These are phyloP conservation scores for Sequoia sempervirens DNA, from an alignment of 75 land plant genomes.

Conservation along the genomic window DNA sequence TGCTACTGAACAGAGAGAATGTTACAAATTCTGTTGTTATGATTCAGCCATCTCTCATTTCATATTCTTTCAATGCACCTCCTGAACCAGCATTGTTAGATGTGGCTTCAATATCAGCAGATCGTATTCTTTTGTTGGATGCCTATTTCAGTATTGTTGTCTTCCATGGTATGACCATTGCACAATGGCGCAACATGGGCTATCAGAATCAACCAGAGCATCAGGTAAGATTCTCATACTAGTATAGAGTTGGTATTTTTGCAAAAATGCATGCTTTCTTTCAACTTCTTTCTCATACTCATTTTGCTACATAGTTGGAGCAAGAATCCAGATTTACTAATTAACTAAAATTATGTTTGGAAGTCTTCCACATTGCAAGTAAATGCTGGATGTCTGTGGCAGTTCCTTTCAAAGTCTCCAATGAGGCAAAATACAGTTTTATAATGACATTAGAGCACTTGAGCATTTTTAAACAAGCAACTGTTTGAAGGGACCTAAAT, in stretches of 20 bases:
- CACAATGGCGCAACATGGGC: constrained; percentile 98
- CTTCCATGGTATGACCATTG: constrained; percentile 96
- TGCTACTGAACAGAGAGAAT: constrained; percentile 83
- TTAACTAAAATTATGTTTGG: neutral
- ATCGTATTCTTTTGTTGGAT: constrained; percentile 85
- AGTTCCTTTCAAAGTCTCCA: neutral
- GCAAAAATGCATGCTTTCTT: neutral
- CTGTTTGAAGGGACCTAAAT: no score
- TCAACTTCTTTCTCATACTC: neutral
- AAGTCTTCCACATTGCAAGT: neutral
- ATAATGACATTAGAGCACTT: no score
- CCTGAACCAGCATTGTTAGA: constrained; percentile 89
- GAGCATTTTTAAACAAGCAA: no score
- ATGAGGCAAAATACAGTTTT: neutral
- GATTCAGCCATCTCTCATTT: constrained; percentile 94
- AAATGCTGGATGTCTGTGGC: neutral
- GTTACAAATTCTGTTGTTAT: constrained; percentile 88
- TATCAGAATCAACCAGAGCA: constrained; percentile 92
- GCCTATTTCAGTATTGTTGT: constrained; percentile 95
- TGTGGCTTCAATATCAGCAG: constrained; percentile 91
- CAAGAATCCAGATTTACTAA: neutral
- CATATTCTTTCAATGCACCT: constrained; percentile 76
- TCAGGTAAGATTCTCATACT: constrained; percentile 35
- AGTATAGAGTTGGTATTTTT: neutral
- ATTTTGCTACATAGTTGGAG: neutral